Base-by-base conservation (phyloP, 164 flowering plant species). In the Echeveria elegans region DNA sequence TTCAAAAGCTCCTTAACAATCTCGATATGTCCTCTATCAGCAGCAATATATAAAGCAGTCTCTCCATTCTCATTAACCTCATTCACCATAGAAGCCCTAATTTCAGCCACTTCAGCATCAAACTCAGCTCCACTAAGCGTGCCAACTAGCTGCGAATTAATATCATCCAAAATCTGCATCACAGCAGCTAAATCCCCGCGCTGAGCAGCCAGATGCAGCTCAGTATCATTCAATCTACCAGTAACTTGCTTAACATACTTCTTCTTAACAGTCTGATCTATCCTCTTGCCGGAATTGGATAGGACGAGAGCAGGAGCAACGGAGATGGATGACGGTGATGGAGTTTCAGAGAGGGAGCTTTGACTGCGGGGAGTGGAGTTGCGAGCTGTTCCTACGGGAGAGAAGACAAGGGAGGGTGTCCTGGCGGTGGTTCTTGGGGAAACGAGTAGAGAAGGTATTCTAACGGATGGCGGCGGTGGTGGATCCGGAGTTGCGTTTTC, bases 231-330 rank as follows among this genome's bases (percentile, higher is more conserved):
- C 70, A 85, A 89, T 19, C 89, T 76, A 11, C 95, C 97, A 0
- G 92, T 90, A 63, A 90, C 97, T 69, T 90, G 94, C 77, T 86
- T 90, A 71, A 90, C 95, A 66, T 90, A 90, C 85, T 87, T 88
- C 84, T 87, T 88, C 78, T 79, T 84, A 2, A 85, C 82, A 0
- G 90, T 78, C 66, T 82, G 89, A 62, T 90, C 95, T 8, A 90
- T 86, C 69, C 89, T 73, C 71, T 88, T 90, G 0, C 89, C 90
- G 10, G 93, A 89, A 59, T 81, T 82, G 15, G 93, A 84, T 5
- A 85, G 61, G 16, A 87, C 87, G 34, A 87, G 71, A 32, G 88
- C 88, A 15, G 89, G 96, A 1, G 85, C 88, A 0, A 82, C 63
- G 6, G 88, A 68, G 1, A 74, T 69, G 15, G 83, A 58, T 5